Base-by-base conservation (phyloP, 2,329 filamentous ascomycete genomes). In the Gnomoniopsis smithogilvyi region DNA sequence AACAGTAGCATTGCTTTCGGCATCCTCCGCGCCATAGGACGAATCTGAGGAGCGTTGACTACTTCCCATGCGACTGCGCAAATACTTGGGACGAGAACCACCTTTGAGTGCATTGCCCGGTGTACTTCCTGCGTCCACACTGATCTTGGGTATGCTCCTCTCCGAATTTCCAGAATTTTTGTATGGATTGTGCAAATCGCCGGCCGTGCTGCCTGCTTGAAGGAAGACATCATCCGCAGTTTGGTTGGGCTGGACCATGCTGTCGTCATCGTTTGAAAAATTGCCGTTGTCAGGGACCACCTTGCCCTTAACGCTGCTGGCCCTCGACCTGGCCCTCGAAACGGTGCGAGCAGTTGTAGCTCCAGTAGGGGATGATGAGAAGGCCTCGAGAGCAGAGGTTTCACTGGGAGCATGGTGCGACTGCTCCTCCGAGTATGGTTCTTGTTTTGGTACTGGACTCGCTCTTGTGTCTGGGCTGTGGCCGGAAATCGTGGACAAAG, bases 1-100 rank as follows among this genome's bases (percentile, higher is more conserved):
- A 19, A 91, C 77, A 6, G 90, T 92, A 3, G 81, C 82, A 64
- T 96, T 92, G 68, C 88, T 94, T n/a, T 84, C 85, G 10, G 76
- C 78, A 62, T 90, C 88, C 38, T 85, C 82, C 17, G 80, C 80
- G n/a, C 76, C 68, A 45, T 84, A 80, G 1, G 84, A 87, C 1
- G 84, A 87, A 3, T 81, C 77, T 1, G 84, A 87, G 3, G 84
- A 87, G 56, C 82, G 76, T 64, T 85, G 80, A 68, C 83, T 87
- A 68, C 83, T 87, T 38, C 76, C 76, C 66, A 80, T 78, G 38
- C 82, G 78, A 67, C 81, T 86, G 56, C 80, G 79, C 19, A 88
- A 71, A 63, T 83, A 87, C 64, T 81, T 84, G 14, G 83, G 83
- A 36, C 80, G 76, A 52, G 70, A 75, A n/a, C 73, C 74, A 53